Conservation (phyloP, 202 grass and related monocot species). For the Thinopyrum obtusiflorum region DNA sequence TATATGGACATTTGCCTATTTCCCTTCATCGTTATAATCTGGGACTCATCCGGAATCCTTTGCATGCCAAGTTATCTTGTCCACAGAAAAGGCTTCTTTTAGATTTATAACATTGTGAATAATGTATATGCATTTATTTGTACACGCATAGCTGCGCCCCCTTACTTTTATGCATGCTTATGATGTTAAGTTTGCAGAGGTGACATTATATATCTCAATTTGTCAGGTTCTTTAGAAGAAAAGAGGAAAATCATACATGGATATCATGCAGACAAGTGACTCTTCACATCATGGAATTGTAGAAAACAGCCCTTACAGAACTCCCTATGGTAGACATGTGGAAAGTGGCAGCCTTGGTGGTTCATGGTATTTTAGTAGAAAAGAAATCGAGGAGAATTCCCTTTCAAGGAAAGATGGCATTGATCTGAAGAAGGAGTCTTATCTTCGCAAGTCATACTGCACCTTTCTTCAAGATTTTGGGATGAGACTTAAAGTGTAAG, state of each 20-base stretch:
- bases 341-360: conserved; percentile 49
- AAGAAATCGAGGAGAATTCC: conserved; percentile 92
- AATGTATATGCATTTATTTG: not conserved
- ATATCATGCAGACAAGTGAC: conserved; percentile 43
- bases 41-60: not conserved
- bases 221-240: conserved; percentile 31
- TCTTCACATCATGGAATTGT: conserved; percentile 58
- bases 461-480: conserved; percentile 92
- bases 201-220: conserved; percentile 3
- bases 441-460: conserved; percentile 92
- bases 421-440: conserved; percentile 89
- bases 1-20: not conserved
- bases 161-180: not conserved
- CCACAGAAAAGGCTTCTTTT: not conserved
- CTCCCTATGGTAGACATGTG: conserved; percentile 41
- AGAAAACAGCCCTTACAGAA: conserved; percentile 72
- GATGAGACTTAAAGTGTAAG: conserved; percentile 99
- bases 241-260: conserved; percentile 33
- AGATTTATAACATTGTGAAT: not conserved
- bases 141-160: not conserved
- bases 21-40: not conserved
- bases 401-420: conserved; percentile 76
- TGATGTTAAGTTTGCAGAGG: conserved; percentile 9
- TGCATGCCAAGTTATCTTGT: conserved; percentile 1
- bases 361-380: conserved; percentile 92